Base-by-base conservation (phyloP, 2,329 filamentous ascomycete species). In the Diplocarpon rosae region DNA sequence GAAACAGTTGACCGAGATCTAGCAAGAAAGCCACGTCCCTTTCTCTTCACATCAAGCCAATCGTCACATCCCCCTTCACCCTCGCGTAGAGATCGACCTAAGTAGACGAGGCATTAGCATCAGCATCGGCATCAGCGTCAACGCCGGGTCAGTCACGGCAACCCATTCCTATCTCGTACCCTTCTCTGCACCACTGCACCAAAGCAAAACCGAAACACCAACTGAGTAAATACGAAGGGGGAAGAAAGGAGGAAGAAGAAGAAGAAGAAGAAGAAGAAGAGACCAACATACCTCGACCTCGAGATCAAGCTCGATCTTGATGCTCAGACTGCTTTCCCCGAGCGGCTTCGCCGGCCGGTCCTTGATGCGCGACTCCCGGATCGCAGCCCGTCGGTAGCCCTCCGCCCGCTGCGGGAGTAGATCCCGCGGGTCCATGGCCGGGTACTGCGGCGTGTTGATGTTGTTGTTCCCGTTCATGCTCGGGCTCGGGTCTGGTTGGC, bases 261-360 rank as follows among this genome's bases (percentile, higher is more conserved):
- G 20, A 7, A 24, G 20, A 4, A 24, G 20, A 7, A 24, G 20
- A 3, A 3, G 20, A 7, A 24, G 20, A 3, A 24, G 20, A 24
- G 15, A 12, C 7, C 12, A 17, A 30, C 31, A 27, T 49, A 61
- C 59, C 57, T 62, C 52, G 37, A 54, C 52, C 48, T 55, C 54
- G 35, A 52, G 52, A 52, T 64, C 61, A 45, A 64, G 40, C 52
- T 64, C 61, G 48, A 64, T 62, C 32, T 42, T 42, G n/a, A 42
- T 42, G 16, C 39, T 42, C 39, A 42, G 34, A 29, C 39, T 42
- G 31, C 43, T 57, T 12, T 42, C 32, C 24, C 39, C 59, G 27
- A 54, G 52, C 43, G 59, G 58, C 34, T 30, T 39, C 13, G 48
- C n/a, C 7, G 59, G 61, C 5, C 60, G 51, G 48, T 63, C 60